Evolutionary conservation across 306 rosid genomes (phyloP).

Genomic region (Trifolium dubium): DNA sequence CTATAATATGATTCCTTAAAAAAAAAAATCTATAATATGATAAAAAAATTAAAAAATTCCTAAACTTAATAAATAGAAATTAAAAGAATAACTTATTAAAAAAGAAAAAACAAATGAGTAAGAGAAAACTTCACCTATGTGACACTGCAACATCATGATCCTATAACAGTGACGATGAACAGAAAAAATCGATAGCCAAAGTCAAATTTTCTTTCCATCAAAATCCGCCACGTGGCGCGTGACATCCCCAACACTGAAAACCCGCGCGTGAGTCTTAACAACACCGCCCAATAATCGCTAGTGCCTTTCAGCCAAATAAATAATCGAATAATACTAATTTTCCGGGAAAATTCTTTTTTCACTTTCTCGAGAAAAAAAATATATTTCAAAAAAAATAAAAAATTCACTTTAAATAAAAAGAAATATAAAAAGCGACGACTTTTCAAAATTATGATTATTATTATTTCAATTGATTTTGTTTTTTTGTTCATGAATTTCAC

Average conservation of each 20-base stretch:
- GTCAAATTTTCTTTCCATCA: background rate
- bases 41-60: too few relatives aligned
- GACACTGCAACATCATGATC: constrained; percentile 1
- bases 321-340: constrained; percentile 49
- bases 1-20: too few relatives aligned
- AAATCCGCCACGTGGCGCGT: constrained; percentile 47
- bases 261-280: constrained; percentile 32
- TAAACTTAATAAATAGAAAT: too few relatives aligned
- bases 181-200: background rate
- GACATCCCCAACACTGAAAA: background rate
- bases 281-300: constrained; percentile 43
- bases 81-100: background rate
- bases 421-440: constrained; percentile 38
- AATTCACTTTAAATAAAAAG: background rate
- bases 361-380: background rate
- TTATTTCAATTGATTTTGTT: background rate
- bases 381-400: background rate
- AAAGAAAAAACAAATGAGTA: background rate
- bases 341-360: constrained; percentile 38
- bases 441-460: constrained; percentile 20
- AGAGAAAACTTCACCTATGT: background rate
- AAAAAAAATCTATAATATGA: too few relatives aligned
- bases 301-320: constrained; percentile 16
- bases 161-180: background rate
- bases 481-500: constrained; percentile 44